Evolutionary conservation across 2,329 filamentous ascomycete species (phyloP), one percentile per base, ranked within the genome.

Genomic region (Curvularia hawaiiensis): DNA sequence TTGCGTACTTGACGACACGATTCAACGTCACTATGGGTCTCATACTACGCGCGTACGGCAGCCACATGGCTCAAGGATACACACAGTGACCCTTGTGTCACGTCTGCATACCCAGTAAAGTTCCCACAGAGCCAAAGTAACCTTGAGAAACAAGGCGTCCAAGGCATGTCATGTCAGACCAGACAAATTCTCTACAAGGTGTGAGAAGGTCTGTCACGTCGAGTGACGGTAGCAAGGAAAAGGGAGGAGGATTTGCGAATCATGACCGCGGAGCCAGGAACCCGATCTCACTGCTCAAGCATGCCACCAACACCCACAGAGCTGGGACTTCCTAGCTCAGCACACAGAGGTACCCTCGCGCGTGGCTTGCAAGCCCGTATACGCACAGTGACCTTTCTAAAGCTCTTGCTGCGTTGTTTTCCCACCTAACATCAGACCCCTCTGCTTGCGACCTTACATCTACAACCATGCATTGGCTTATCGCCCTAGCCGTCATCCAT

Each of bases 11-110:
- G 16, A 38, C 35, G 35, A n/a, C 35, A 38, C 18, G n/a, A 9
- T 14, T 50, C 28, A 46, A 38, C 57, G 40, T 54, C 50, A 35
- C 14, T 9, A 5, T 24, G 50, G 45, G 14, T 38, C 41, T 48
- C 4, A 16, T 50, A 20, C 46, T 35, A 52, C 40, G 26, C 31
- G 38, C 14, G 49, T 31, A 56, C 56, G 46, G 30, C 52, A 54
- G 48, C 51, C 58, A 60, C 52, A 56, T 62, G 49, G 60, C 58
- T 50, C 41, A 60, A 62, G 60, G 30, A 51, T 43, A 55, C 52
- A 54, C 24, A 55, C 52, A 54, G 58, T 54, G 50, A 54, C 54
- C 26, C 41, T 40, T 56, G 60, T 54, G 24, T 47, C 10, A 55
- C 51, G 30, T 22, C 30, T 46, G 14, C 28, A 33, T 24, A 22